Percentiles rank a stretch among this genome's conserved stretches.
Evolutionary conservation across 2,329 filamentous ascomycete genomes (phyloP).

Genomic region (Claviceps sorghi): DNA sequence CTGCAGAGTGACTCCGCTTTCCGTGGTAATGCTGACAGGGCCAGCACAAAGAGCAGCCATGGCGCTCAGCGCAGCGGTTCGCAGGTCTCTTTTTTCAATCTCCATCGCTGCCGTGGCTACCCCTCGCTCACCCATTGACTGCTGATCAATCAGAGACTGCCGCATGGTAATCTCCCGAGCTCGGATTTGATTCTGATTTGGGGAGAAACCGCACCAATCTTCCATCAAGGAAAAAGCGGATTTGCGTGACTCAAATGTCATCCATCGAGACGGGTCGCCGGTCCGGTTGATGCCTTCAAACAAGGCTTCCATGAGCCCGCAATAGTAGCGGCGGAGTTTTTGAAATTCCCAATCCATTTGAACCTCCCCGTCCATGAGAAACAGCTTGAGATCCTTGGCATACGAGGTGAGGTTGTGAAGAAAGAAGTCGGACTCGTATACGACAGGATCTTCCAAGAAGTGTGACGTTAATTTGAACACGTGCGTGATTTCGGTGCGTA

Average conservation of each 20-base stretch:
- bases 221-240: constrained; percentile 96
- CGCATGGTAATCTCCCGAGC: constrained; percentile 77
- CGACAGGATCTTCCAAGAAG: constrained; percentile 64
- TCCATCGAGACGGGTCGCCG: constrained; percentile 77
- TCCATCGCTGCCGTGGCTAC: constrained; percentile 82
- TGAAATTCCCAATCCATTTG: constrained; percentile 93
- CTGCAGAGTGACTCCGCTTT: constrained; percentile 72
- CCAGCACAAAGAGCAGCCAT: constrained; percentile 88
- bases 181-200: constrained; percentile 70
- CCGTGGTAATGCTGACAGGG: constrained; percentile 74
- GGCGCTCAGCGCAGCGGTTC: constrained; percentile 78
- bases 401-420: constrained; percentile 78
- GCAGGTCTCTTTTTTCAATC: constrained; percentile 87
- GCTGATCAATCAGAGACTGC: constrained; percentile 68
- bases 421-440: constrained; percentile 81
- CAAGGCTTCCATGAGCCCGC: constrained; percentile 79
- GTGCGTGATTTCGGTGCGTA: constrained; percentile 89
- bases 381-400: constrained; percentile 82
- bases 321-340: constrained; percentile 82
- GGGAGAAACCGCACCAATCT: constrained; percentile 96
- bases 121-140: constrained; percentile 59
- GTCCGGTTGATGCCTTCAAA: constrained; percentile 84
- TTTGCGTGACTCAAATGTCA: constrained; percentile 92
- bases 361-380: constrained; percentile 86
- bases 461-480: constrained; percentile 90